Base-by-base conservation (phyloP, 345 rosid species). In the Rhizophora mangle region DNA sequence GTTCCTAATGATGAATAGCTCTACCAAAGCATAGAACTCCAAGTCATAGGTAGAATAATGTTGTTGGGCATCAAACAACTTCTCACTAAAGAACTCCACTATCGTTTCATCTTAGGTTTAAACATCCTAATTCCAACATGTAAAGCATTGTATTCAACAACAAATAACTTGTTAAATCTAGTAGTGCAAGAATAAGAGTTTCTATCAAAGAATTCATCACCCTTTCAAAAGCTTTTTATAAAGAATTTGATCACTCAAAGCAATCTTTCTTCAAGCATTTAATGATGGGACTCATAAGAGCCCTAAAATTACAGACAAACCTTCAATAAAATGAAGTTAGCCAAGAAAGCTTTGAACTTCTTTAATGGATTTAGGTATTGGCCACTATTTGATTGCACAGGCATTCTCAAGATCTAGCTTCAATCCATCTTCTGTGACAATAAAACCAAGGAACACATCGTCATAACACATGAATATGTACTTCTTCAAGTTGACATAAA, bases 91-190 rank as follows among this genome's bases (percentile, higher is more conserved):
- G 3, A n/a, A n/a, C 26, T n/a, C 57, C 9, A n/a, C 9, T 4
- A 3, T 9, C 24, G 3, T 53, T 2, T 26, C 26, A 6, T 53
- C 57, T n/a, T 53, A 0, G 26, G 10, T 9, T 6, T n/a, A 21
- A 21, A 52, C 26, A 6, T 9, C 57, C 57, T 26, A 53, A n/a
- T 19, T 19, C 57, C 2, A 3, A 53, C 19, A 19, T 34, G 27
- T 1, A 27, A 63, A 5, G 74, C 53, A 34, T 71, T 55, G 63
- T 62, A 63, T 6, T 71, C 34, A 20, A 71, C 20, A 24, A 36
- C 36, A 54, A 70, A 62, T 4, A 56, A 16, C 21, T 68, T 63
- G 3, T 20, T 20, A 16, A 63, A 63, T 39, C 29, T 1, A 27
- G 53, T 11, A 56, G 13, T 2, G 8, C 0, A n/a, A 34, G 37